Conservation (phyloP, 1,284 basidiomycete genomes). For the Tremellales sp. region DNA sequence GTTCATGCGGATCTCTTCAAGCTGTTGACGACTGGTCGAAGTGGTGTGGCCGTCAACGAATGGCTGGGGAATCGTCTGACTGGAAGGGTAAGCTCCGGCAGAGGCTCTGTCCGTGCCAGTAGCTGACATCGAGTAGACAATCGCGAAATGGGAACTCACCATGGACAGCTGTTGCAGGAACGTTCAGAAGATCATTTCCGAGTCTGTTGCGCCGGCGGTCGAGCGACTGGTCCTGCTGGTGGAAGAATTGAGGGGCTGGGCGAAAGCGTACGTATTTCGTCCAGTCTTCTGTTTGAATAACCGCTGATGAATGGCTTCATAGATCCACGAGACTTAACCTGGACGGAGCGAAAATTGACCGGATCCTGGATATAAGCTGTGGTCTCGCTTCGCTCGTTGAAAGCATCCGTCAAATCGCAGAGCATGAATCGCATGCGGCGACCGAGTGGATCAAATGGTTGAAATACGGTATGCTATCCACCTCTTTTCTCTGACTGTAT, state of each 20-base stretch:
- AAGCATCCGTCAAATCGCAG: conserved; percentile 31
- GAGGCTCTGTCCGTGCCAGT: neutral
- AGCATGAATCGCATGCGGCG: conserved; percentile 27
- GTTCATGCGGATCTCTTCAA: conserved; percentile 43
- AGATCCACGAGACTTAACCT: conserved; percentile 10
- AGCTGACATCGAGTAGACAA: conserved; percentile 25
- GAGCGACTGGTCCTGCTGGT: conserved; percentile 39
- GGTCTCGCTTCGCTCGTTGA: conserved; percentile 29
- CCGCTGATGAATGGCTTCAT: neutral
- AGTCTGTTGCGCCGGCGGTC: conserved; percentile 38
- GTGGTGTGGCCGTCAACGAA: conserved; percentile 35
- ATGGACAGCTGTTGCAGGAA: conserved; percentile 27
- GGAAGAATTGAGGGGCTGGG: conserved; percentile 38
- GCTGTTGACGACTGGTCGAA: conserved; percentile 38
- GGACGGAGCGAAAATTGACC: conserved; percentile 4
- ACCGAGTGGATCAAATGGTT: conserved; percentile 45
- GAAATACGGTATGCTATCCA: conserved; percentile 37
- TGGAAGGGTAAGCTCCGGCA: conserved; percentile 25
- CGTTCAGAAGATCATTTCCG: conserved; percentile 31
- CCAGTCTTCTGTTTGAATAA: neutral
- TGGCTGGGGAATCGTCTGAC: conserved; percentile 45
- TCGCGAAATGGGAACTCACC: conserved; percentile 42
- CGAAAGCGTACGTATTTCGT: conserved; percentile 21
- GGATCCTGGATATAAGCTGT: conserved; percentile 8
- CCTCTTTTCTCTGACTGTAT: neutral